A percentile compares a stretch with the other conserved stretches of the same genome.
phyloP scores from a whole-genome alignment of 176 grass and related monocot genomes.

The Tillandsia leiboldiana region DNA sequence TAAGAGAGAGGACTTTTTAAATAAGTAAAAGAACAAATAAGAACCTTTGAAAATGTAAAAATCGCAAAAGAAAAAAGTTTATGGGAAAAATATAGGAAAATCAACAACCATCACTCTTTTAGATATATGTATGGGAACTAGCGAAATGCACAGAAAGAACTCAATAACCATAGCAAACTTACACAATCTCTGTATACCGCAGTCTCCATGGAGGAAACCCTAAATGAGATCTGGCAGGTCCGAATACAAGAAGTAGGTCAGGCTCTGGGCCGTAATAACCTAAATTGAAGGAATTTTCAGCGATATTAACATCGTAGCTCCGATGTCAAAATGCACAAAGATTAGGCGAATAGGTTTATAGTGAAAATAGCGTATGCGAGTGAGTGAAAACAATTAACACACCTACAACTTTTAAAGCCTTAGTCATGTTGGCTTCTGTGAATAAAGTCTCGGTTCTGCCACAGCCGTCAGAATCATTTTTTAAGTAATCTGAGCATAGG shows the following conservation, averaged over 20 bases:
- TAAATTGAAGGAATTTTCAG: conserved; percentile 21
- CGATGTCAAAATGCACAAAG: neutral
- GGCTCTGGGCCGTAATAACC: conserved; percentile 77
- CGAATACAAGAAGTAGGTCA: conserved; percentile 84
- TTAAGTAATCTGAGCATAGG: conserved; percentile 42
- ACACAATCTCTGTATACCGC: conserved; percentile 94
- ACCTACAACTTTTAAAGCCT: conserved; percentile 66
- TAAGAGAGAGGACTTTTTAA: no score
- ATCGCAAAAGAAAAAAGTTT: no score
- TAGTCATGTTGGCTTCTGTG: conserved; percentile 54
- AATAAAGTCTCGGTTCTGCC: conserved; percentile 27
- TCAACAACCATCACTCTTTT: neutral
- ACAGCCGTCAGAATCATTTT: conserved; percentile 24
- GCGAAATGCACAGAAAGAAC: neutral
- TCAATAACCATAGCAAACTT: conserved; percentile 23
- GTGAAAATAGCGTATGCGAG: conserved; percentile 14
- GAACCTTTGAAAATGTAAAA: no score
- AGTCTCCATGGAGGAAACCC: conserved; percentile 96
- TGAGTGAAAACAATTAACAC: conserved; percentile 13
- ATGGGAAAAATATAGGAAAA: neutral
- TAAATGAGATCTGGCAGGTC: conserved; percentile 75
- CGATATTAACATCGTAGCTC: neutral
- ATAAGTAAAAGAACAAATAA: no score
- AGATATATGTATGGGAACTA: neutral
- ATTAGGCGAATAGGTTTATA: conserved; percentile 11